A percentile compares a stretch with the other conserved stretches of the same genome.
phyloP scores from a whole-genome alignment of 2,329 filamentous ascomycete species.

The Cercospora sp. region DNA sequence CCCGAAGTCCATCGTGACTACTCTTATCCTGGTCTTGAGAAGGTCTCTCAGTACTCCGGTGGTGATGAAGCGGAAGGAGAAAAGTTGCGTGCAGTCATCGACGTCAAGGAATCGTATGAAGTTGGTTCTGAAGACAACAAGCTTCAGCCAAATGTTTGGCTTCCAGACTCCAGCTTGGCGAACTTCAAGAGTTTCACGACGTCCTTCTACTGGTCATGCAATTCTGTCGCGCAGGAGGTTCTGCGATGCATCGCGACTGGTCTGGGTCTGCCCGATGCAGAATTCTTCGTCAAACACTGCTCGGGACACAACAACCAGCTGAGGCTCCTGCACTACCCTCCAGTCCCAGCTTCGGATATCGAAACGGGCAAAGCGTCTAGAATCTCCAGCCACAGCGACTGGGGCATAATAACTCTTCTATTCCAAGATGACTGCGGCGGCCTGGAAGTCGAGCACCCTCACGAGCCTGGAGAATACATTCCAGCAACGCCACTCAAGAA shows the following conservation, averaged over 20 bases:
- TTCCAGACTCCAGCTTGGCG: slow-evolving; percentile 48
- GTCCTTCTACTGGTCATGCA: slow-evolving; percentile 39
- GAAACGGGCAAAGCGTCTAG: slow-evolving; percentile 38
- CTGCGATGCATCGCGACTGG: slow-evolving; percentile 40
- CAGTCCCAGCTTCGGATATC: slow-evolving; percentile 36
- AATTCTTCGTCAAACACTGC: slow-evolving; percentile 23
- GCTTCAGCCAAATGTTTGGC: slow-evolving; percentile 51
- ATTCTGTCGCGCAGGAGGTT: slow-evolving; percentile 34
- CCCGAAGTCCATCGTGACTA: slow-evolving; percentile 45
- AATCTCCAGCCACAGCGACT: slow-evolving; percentile 46
- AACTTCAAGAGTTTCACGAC: slow-evolving; percentile 43
- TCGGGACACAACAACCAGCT: slow-evolving; percentile 30
- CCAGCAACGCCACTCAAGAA: slow-evolving; percentile 36
- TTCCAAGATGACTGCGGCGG: slow-evolving; percentile 47
- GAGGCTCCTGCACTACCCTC: slow-evolving; percentile 43
- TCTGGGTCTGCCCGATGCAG: slow-evolving; percentile 34
- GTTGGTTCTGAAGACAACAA: slow-evolving; percentile 48
- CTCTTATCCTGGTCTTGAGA: slow-evolving; percentile 34
- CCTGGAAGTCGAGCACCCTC: slow-evolving; percentile 42
- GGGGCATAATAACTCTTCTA: slow-evolving; percentile 45
- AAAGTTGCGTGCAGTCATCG: slow-evolving; percentile 16
- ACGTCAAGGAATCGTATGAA: slow-evolving; percentile 46
- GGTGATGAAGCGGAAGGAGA: slow-evolving; percentile 9
- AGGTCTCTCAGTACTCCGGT: slow-evolving; percentile 11
- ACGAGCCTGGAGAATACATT: slow-evolving; percentile 33